Conservation (phyloP, 148 eudicot species). For the Tetragonia tetragonoides region DNA sequence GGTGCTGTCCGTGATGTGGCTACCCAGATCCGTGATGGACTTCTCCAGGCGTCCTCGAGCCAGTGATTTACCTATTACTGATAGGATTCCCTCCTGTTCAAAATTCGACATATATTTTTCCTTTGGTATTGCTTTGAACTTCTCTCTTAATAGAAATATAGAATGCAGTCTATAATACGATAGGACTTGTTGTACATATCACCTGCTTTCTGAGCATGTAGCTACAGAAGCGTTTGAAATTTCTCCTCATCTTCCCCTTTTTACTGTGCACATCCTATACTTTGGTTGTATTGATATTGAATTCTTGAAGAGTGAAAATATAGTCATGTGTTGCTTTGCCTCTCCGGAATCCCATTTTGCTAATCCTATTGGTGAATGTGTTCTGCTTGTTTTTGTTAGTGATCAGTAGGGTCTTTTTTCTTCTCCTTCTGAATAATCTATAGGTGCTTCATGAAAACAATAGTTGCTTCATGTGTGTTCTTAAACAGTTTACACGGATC, state of each 20-base stretch:
- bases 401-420: too few relatives aligned
- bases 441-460: too few relatives aligned
- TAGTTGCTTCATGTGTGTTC: too few relatives aligned
- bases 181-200: neutral
- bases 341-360: neutral
- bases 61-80: neutral
- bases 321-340: neutral
- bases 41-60: slow-evolving; percentile 26
- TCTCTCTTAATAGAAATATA: neutral
- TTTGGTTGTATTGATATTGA: too few relatives aligned
- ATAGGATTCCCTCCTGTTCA: neutral
- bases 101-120: neutral
- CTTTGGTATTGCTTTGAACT: neutral
- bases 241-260: too few relatives aligned
- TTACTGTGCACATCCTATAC: too few relatives aligned
- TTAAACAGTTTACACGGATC: too few relatives aligned
- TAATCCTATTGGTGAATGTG: neutral
- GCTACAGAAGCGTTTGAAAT: too few relatives aligned
- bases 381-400: neutral
- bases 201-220: neutral
- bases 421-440: too few relatives aligned
- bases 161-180: neutral
- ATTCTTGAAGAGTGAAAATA: too few relatives aligned
- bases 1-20: slow-evolving; percentile 63
- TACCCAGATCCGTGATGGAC: slow-evolving; percentile 55